Evolutionary conservation across 2,329 filamentous ascomycete species (phyloP), one percentile per base, ranked within the genome.

Genomic region (Fusarium liriodendri): DNA sequence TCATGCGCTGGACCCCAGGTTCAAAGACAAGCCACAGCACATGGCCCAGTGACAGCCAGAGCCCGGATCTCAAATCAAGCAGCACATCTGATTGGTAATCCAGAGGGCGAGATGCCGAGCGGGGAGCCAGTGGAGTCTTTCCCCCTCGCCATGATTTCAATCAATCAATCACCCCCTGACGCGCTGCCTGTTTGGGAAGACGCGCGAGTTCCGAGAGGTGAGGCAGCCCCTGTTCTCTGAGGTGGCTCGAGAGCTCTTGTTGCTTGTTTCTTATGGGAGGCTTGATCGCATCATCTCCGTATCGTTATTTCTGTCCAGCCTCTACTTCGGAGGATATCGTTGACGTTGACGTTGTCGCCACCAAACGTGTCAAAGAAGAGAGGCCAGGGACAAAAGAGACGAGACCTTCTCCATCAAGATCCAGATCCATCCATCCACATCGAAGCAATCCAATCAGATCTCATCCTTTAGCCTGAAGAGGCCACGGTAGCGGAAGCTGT

Each of bases 401-500:
- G 38, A 57, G 35, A 62, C 42, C 42, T 61, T 70, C 32, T 63
- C 67, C 71, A 62, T 73, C 59, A 62, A 73, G 71, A 73, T 66
- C 66, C 52, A 72, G 69, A 66, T 75, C 71, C 65, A 72, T 72
- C 62, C 47, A 22, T 22, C 65, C 40, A 59, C 33, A 18, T 20
- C 63, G 18, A 22, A 60, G 40, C 42, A 22, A 58, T 14, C 71
- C 71, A 74, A 74, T 74, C 71, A 74, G n/a, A 66, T 63, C 55
- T 27, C 67, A 71, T 61, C 38, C 22, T 47, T 66, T 33, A 37
- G 47, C 29, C 38, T 63, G 45, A 40, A 72, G 69, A 75, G 73
- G 73, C 73, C 73, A 75, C 73, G 73, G 73, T 75, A 75, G 73
- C 73, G 72, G 67, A 45, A 71, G 73, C 61, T 60, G 65, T 35